Conservation (phyloP, 140 eudicot genomes). For the Cichorium intybus region DNA sequence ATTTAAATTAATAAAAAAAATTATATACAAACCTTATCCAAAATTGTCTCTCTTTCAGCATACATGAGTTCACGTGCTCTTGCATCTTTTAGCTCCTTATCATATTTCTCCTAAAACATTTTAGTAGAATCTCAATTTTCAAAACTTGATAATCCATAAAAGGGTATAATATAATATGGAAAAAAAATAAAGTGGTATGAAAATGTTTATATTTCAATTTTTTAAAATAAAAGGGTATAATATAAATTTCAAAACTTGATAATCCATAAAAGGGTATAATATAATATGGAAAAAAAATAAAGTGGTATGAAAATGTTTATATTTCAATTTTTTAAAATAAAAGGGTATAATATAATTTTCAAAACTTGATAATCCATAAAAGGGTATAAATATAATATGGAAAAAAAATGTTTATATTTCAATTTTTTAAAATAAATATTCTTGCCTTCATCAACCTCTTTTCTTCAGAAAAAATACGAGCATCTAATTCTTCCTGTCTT, state of each 20-base stretch:
- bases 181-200: background rate
- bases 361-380: background rate
- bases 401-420: constrained; percentile 2
- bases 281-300: too few species aligned
- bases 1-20: background rate
- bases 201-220: constrained; percentile 10
- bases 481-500: constrained; percentile 87
- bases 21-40: constrained; percentile 67
- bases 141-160: constrained; percentile 2
- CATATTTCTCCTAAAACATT: constrained; percentile 72
- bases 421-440: background rate
- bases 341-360: too few species aligned
- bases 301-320: constrained; percentile 2
- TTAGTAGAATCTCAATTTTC: constrained; percentile 12
- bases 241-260: too few species aligned
- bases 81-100: constrained; percentile 88
- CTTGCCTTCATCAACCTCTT: constrained; percentile 80
- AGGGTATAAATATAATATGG: background rate
- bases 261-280: background rate
- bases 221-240: constrained; percentile 6
- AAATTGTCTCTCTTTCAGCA: constrained; percentile 92
- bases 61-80: constrained; percentile 97
- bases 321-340: constrained; percentile 3
- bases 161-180: too few species aligned
- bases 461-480: constrained; percentile 65